These are phyloP conservation scores for Fusarium subtropicale DNA, from an alignment of 2,329 filamentous ascomycete genomes.

Conservation along the genomic window DNA sequence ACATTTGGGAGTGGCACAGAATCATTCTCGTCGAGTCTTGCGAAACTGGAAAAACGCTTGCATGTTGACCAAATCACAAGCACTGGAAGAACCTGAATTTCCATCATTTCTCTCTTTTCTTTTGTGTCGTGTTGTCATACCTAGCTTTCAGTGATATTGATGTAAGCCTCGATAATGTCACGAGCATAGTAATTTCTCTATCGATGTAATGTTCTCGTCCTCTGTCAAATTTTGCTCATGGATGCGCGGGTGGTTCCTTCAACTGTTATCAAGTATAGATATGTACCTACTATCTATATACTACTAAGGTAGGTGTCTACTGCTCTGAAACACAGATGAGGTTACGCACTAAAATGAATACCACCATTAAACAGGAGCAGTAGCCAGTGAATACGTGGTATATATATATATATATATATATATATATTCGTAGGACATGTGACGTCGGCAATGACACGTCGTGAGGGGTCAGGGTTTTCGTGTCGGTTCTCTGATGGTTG, in stretches of 20 bases:
- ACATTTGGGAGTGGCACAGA: slow-evolving; percentile 2
- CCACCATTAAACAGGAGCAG: slow-evolving; percentile 3
- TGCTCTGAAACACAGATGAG: slow-evolving; percentile 2
- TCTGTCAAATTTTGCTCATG: background rate
- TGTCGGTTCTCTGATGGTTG: background rate
- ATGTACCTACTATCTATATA: background rate
- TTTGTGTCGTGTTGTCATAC: background rate
- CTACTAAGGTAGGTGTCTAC: background rate
- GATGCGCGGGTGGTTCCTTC: background rate
- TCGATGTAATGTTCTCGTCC: background rate
- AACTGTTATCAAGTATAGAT: slow-evolving; percentile 1
- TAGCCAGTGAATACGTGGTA: background rate
- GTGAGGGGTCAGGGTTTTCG: background rate
- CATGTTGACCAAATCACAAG: slow-evolving; percentile 4
- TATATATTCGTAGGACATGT: slow-evolving; percentile 17
- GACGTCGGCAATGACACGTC: slow-evolving; percentile 30
- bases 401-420: slow-evolving; percentile 7
- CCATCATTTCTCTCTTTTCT: background rate
- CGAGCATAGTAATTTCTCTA: background rate
- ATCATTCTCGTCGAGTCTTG: slow-evolving; percentile 9
- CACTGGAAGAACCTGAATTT: slow-evolving; percentile 1
- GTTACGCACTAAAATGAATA: slow-evolving; percentile 10
- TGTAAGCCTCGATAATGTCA: background rate
- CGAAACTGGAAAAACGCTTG: background rate
- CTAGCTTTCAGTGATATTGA: background rate